Conservation (phyloP, 2,329 filamentous ascomycete species). For the Pleomassaria siparia region DNA sequence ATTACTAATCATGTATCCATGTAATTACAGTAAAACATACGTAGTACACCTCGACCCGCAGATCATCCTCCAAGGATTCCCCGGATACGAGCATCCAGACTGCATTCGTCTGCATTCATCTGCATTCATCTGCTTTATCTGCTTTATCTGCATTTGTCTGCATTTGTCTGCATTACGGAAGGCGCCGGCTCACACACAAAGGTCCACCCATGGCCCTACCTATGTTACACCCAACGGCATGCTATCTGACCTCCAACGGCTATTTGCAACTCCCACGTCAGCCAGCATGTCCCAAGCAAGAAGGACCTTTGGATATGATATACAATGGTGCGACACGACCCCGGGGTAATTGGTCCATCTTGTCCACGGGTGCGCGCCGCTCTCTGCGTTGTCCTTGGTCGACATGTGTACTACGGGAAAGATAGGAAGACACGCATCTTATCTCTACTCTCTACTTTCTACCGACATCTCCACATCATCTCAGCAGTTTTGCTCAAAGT, state of each 20-base stretch:
- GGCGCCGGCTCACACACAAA: neutral
- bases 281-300: conserved; percentile 3
- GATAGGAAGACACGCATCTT: conserved; percentile 1
- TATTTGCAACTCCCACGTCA: conserved; percentile 20
- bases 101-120: too few species aligned
- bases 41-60: conserved; percentile 17
- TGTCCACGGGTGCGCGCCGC: neutral
- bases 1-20: too few species aligned
- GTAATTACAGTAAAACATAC: too few species aligned
- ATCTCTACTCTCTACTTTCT: neutral
- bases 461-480: conserved; percentile 3
- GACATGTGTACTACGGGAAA: conserved; percentile 4
- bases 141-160: too few species aligned
- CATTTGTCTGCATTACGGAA: neutral
- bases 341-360: conserved; percentile 11
- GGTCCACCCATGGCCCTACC: conserved; percentile 1
- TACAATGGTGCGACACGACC: conserved; percentile 11
- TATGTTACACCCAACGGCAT: conserved; percentile 3
- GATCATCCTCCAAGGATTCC: conserved; percentile 6
- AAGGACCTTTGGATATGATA: neutral
- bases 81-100: conserved; percentile 1
- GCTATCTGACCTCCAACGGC: conserved; percentile 10
- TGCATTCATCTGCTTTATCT: too few species aligned
- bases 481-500: neutral
- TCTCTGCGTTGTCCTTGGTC: conserved; percentile 1